Conservation (phyloP, 2,329 filamentous ascomycete species). For the Fusarium ramigenum region DNA sequence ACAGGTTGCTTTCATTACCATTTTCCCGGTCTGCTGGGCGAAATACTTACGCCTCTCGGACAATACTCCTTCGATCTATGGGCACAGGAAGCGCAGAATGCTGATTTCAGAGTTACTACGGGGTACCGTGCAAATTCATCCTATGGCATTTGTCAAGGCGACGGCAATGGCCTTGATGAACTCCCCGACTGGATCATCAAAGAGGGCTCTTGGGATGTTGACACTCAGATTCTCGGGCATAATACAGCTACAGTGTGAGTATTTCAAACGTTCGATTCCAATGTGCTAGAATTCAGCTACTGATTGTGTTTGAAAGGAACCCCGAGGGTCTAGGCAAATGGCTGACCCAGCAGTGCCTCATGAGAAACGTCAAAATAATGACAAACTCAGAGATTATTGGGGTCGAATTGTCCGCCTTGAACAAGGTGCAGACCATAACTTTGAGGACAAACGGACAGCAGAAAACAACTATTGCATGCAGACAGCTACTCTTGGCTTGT, state of each 20-base stretch:
- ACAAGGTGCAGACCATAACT: neutral
- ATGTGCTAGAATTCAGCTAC: neutral
- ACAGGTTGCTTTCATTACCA: neutral
- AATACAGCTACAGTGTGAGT: neutral
- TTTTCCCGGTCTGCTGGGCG: accelerated
- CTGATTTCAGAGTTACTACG: neutral
- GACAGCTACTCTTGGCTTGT: neutral
- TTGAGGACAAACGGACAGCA: accelerated
- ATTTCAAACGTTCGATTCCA: accelerated
- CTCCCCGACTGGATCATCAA: neutral
- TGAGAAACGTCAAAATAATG: neutral
- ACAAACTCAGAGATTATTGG: neutral
- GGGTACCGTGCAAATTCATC: neutral
- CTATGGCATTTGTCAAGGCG: neutral
- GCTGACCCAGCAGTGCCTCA: neutral
- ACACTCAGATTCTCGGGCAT: accelerated
- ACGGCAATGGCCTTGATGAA: neutral
- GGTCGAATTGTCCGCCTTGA: accelerated
- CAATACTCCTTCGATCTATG: neutral
- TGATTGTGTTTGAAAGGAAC: neutral
- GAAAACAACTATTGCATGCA: neutral
- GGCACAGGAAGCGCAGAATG: neutral
- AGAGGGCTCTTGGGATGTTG: neutral
- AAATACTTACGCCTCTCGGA: neutral
- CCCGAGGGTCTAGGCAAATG: neutral